Evolutionary conservation across 495 filamentous ascomycete genomes (phyloP).

Genomic region (Tuber calosporum): DNA sequence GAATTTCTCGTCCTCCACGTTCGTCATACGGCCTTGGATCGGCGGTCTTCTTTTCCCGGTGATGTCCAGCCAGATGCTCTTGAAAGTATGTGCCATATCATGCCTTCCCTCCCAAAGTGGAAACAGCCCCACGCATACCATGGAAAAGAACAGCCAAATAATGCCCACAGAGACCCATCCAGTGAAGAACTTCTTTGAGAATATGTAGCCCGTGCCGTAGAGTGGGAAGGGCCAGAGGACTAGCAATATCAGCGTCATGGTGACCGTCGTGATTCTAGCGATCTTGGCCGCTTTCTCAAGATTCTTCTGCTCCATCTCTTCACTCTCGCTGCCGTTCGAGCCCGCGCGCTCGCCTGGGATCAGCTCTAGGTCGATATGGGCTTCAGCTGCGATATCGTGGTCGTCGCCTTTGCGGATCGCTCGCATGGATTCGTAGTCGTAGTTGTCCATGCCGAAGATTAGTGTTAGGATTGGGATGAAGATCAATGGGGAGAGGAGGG

Average conservation of each 20-base stretch:
- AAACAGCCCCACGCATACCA: slow-evolving; percentile 68
- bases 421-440: slow-evolving; percentile 85
- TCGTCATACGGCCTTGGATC: slow-evolving; percentile 32
- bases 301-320: slow-evolving; percentile 60
- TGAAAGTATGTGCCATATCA: slow-evolving; percentile 59
- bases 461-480: slow-evolving; percentile 75
- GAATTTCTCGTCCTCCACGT: not conserved
- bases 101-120: slow-evolving; percentile 73
- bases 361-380: slow-evolving; percentile 64
- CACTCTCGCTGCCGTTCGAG: slow-evolving; percentile 41
- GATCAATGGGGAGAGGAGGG: slow-evolving; percentile 69
- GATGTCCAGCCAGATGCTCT: slow-evolving; percentile 61
- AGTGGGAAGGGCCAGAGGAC: slow-evolving; percentile 94
- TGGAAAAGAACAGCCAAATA: slow-evolving; percentile 74
- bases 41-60: slow-evolving; percentile 51
- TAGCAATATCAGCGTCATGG: slow-evolving; percentile 68
- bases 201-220: slow-evolving; percentile 81
- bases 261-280: slow-evolving; percentile 66
- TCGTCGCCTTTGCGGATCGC: slow-evolving; percentile 78
- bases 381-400: slow-evolving; percentile 61
- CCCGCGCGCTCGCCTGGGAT: slow-evolving; percentile 51
- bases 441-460: slow-evolving; percentile 66
- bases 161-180: slow-evolving; percentile 85
- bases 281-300: slow-evolving; percentile 68
- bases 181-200: slow-evolving; percentile 85